phyloP scores from a whole-genome alignment of 1,284 basidiomycete genomes.

The Trichosporon coremiiforme region DNA sequence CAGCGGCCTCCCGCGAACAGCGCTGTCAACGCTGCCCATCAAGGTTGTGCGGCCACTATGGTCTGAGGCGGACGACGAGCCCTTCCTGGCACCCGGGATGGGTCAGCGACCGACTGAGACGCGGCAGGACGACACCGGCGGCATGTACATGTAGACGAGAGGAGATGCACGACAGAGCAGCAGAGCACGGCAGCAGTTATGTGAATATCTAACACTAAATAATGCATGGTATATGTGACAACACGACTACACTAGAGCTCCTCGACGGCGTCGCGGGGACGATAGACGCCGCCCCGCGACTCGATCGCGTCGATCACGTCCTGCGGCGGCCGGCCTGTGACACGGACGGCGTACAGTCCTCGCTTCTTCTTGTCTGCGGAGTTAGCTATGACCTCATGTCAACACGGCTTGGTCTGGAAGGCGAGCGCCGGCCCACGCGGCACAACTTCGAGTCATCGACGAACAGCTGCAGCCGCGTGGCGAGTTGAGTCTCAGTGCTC shows the following conservation, averaged over 20 bases:
- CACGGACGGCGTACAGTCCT: conserved; percentile 84
- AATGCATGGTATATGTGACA: conserved; percentile 10
- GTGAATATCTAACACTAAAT: background rate
- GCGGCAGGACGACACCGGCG: conserved; percentile 30
- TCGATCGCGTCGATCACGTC: conserved; percentile 69
- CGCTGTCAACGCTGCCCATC: conserved; percentile 23
- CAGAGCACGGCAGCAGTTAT: background rate
- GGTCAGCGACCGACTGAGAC: conserved; percentile 28
- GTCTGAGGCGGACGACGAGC: conserved; percentile 51
- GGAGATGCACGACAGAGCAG: background rate
- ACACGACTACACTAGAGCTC: conserved; percentile 33
- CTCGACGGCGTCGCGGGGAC: conserved; percentile 51
- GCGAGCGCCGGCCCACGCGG: no score
- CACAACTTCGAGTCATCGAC: no score
- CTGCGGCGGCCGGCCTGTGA: conserved; percentile 80
- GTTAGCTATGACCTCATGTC: background rate
- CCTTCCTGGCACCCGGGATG: conserved; percentile 42
- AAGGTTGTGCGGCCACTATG: conserved; percentile 27
- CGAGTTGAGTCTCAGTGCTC: no score
- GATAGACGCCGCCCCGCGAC: conserved; percentile 47
- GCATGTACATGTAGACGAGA: conserved; percentile 44
- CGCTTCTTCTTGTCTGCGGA: conserved; percentile 74
- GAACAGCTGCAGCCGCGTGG: no score
- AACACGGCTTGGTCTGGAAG: no score
- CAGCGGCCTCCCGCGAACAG: conserved; percentile 32